Base-by-base conservation (phyloP, 768 basidiomycete species). In the Suillus weaverae region DNA sequence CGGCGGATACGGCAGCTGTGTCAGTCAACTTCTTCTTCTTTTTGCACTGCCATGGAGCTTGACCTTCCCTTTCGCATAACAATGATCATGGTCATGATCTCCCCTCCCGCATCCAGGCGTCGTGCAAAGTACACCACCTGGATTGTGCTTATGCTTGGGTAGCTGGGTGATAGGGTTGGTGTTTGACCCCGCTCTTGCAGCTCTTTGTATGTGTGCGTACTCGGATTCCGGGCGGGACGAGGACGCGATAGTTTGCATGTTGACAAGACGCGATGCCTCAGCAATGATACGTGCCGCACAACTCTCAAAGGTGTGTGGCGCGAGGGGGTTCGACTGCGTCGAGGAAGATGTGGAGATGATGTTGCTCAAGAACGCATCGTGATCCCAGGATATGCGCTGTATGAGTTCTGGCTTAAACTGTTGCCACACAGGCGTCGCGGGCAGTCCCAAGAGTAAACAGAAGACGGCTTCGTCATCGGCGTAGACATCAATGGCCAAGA, bases 51-150 rank as follows among this genome's bases (percentile, higher is more conserved):
- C 26, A n/a, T 26, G 30, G 30, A 53, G 55, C 30, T n/a, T 59
- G 30, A 62, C 60, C 60, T 33, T 26, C 26, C 61, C 61, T 22
- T 43, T 59, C 20, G 22, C 22, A 62, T 60, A 20, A 62, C 61
- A 60, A 33, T 62, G 26, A 35, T 43, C 26, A 26, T 53, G 46
- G 7, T 11, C 46, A 48, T 62, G 26, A 59, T 50, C 53, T 26
- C 44, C 44, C 41, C 20, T 41, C n/a, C n/a, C 5, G 13, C 53
- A 60, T 33, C 13, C 22, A n/a, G 14, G 22, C 6, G 36, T 61
- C 38, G 6, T 26, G 20, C 53, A 61, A 43, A 32, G 53, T 2
- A 61, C 11, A n/a, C 51, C 51, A 14, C 20, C 14, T 38, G 48
- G 5, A 55, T 61, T 55, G 11, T 55, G 5, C 43, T 57, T 50